A percentile compares a stretch with the other conserved stretches of the same genome.
Evolutionary conservation across 371 early-diverging fungal species (phyloP).

Genomic region (Apophysomyces variabilis): DNA sequence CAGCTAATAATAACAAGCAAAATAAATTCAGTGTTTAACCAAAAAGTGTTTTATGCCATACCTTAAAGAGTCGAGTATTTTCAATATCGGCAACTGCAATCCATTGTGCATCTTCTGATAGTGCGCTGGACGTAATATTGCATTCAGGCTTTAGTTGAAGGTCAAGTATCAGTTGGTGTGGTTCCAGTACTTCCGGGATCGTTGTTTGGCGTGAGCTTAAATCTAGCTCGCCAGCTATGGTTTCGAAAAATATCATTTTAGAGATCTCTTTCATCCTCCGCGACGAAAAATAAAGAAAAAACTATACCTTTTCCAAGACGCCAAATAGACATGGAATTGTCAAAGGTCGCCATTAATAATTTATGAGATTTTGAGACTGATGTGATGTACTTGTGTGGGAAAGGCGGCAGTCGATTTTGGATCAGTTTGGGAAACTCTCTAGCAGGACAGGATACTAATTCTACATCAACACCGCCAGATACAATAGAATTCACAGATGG

Average conservation of each 20-base stretch:
- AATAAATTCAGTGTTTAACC: constrained; percentile 13
- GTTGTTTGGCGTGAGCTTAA: constrained; percentile 21
- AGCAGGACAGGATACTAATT: constrained; percentile 71
- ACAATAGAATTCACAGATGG: constrained; percentile 69
- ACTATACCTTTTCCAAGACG: constrained; percentile 65
- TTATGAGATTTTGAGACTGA: constrained; percentile 65
- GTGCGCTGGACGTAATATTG: constrained; percentile 72
- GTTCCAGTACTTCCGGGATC: constrained; percentile 58
- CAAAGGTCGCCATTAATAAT: constrained; percentile 63
- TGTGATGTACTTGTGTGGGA: constrained; percentile 79
- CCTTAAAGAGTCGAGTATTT: constrained; percentile 70
- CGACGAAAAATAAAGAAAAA: not conserved
- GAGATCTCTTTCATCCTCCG: not conserved
- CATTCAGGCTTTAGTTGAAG: constrained; percentile 64
- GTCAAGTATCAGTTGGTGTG: constrained; percentile 66
- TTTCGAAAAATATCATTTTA: not conserved
- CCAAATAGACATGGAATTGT: constrained; percentile 78
- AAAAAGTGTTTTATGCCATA: constrained; percentile 21
- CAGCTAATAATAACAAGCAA: constrained; percentile 19
- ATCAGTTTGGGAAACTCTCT: constrained; percentile 68
- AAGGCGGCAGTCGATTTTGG: constrained; percentile 74
- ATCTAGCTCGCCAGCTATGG: constrained; percentile 23
- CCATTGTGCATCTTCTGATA: constrained; percentile 87
- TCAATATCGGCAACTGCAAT: constrained; percentile 85
- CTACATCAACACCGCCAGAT: constrained; percentile 85